Conservation (phyloP, 306 rosid species). For the Sicyos baderoa region DNA sequence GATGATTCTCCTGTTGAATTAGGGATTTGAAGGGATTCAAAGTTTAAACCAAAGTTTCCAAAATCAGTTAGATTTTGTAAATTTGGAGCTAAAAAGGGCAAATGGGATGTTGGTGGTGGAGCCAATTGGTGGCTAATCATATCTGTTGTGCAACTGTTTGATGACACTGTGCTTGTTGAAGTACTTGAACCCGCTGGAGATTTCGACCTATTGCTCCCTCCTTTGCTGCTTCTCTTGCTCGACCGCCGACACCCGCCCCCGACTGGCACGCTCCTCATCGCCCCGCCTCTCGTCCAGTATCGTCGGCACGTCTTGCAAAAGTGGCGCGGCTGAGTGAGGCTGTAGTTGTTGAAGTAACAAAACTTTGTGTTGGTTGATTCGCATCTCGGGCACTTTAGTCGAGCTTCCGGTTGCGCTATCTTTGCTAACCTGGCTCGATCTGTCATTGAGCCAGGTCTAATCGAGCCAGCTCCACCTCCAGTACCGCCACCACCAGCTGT, state of each 20-base stretch:
- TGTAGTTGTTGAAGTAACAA: slow-evolving; percentile 82
- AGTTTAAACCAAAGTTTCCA: slow-evolving; percentile 34
- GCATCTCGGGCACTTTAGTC: slow-evolving; percentile 67
- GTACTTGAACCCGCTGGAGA: slow-evolving; percentile 31
- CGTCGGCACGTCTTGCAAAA: slow-evolving; percentile 83
- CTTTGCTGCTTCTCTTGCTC: slow-evolving; percentile 48
- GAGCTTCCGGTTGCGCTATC: slow-evolving; percentile 45
- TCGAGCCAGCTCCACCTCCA: slow-evolving; percentile 19
- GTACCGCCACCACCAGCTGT: neutral
- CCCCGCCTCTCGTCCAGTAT: slow-evolving; percentile 85
- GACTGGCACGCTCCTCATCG: slow-evolving; percentile 68
- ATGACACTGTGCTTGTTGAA: slow-evolving; percentile 41
- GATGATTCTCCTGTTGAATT: slow-evolving; percentile 21
- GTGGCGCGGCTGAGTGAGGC: slow-evolving; percentile 73
- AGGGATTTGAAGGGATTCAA: slow-evolving; percentile 29
- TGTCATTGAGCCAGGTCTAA: slow-evolving; percentile 54
- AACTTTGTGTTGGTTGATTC: slow-evolving; percentile 79
- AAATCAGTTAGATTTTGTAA: slow-evolving; percentile 42
- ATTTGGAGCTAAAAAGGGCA: slow-evolving; percentile 41
- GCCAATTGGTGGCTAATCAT: slow-evolving; percentile 32
- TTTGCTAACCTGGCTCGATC: slow-evolving; percentile 58
- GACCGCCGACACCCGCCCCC: slow-evolving; percentile 74
- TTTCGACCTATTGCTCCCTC: slow-evolving; percentile 17
- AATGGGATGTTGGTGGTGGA: slow-evolving; percentile 28
- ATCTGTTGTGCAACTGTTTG: slow-evolving; percentile 36